A percentile compares a stretch with the other conserved stretches of the same genome.
Conservation (phyloP, 331 rosid species). For the Spiraea crenata region DNA sequence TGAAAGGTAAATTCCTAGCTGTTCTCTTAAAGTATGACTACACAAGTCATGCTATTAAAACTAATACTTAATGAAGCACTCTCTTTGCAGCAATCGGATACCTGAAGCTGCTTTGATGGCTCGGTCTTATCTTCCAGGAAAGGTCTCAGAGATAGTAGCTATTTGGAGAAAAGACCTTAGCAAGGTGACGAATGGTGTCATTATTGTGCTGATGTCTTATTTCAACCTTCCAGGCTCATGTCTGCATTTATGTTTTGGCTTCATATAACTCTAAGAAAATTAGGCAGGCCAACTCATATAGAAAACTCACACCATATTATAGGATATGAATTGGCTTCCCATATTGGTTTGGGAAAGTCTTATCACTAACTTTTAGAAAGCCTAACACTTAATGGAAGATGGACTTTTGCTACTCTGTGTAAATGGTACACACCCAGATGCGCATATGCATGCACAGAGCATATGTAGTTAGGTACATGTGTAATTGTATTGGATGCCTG, state of each 20-base stretch:
- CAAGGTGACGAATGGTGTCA: constrained; percentile 54
- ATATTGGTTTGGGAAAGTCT: not conserved
- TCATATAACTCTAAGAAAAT: not conserved
- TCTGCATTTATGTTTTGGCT: not conserved
- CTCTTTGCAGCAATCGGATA: constrained; percentile 80
- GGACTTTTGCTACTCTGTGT: not conserved
- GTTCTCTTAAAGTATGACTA: constrained; percentile 2
- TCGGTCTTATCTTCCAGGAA: constrained; percentile 98
- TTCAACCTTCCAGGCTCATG: not conserved
- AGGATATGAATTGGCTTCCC: not conserved
- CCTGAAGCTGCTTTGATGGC: constrained; percentile 99
- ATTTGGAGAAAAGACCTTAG: constrained; percentile 93
- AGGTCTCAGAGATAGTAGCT: constrained; percentile 94
- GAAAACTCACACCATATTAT: not conserved
- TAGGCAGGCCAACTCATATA: not conserved
- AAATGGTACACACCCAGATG: not conserved
- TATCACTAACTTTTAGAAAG: not conserved
- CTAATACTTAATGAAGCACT: constrained; percentile 17
- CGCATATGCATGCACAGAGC: not conserved
- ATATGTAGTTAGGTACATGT: not conserved
- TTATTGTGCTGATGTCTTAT: not conserved
- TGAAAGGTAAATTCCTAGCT: constrained; percentile 62
- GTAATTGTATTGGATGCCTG: not conserved
- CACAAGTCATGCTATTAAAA: constrained; percentile 12
- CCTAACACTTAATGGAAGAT: not conserved